These are phyloP conservation scores for Lachnellula arida DNA, from an alignment of 2,329 filamentous ascomycete genomes.

Conservation along the genomic window DNA sequence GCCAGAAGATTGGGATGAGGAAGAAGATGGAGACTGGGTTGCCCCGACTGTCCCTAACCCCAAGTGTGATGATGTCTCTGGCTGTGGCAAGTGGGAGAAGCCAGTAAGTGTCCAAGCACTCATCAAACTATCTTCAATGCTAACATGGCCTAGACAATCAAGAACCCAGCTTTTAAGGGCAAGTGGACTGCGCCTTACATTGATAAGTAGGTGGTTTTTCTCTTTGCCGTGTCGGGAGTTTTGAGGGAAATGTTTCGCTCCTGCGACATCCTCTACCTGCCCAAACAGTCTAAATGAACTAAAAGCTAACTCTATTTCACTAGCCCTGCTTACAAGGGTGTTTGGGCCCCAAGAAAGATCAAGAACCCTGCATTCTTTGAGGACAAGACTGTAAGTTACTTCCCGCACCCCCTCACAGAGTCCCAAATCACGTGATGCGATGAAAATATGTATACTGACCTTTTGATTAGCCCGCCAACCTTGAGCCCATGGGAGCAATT, in stretches of 20 bases:
- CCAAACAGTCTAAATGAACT: neutral
- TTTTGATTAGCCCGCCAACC: constrained; percentile 38
- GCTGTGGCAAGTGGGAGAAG: constrained; percentile 88
- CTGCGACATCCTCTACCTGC: neutral
- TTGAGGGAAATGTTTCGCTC: neutral
- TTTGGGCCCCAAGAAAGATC: constrained; percentile 93
- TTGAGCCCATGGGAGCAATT: constrained; percentile 42
- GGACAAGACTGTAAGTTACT: constrained; percentile 82
- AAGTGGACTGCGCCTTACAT: constrained; percentile 92
- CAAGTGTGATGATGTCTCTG: constrained; percentile 89
- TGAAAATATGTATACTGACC: constrained; percentile 5
- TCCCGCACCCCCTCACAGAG: neutral
- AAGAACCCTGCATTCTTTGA: constrained; percentile 94
- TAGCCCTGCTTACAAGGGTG: constrained; percentile 96
- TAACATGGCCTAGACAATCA: constrained; percentile 58
- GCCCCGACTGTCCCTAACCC: constrained; percentile 84
- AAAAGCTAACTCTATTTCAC: neutral
- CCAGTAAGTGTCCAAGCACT: constrained; percentile 40
- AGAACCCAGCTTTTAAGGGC: constrained; percentile 97
- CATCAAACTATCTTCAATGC: constrained; percentile 26
- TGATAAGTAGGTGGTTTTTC: constrained; percentile 43
- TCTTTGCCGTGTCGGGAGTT: neutral
- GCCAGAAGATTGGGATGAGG: constrained; percentile 99
- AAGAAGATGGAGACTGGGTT: constrained; percentile 98
- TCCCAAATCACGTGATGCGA: too few species aligned